Evolutionary conservation across 2,329 filamentous ascomycete genomes (phyloP).

Genomic region (Aspergillus fijiensis): DNA sequence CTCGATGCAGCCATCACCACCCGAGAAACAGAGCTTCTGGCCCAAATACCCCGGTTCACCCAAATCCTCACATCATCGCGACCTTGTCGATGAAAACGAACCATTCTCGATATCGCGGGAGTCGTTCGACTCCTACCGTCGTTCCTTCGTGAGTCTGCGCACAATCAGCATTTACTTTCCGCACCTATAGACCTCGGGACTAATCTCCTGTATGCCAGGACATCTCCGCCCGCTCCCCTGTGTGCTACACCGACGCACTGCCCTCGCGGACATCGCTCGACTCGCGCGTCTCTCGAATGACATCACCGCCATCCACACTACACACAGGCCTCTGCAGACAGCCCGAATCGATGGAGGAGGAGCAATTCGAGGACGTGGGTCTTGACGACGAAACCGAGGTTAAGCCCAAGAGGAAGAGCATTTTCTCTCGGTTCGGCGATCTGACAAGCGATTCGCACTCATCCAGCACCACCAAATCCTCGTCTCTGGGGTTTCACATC

Average conservation of each 20-base stretch:
- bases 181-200: not conserved
- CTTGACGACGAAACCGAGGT: slow-evolving; percentile 67
- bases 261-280: slow-evolving; percentile 78
- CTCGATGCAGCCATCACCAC: slow-evolving; percentile 71
- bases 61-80: slow-evolving; percentile 58
- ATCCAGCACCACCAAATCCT: slow-evolving; percentile 42
- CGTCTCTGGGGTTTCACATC: slow-evolving; percentile 63
- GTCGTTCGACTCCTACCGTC: slow-evolving; percentile 93
- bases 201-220: slow-evolving; percentile 58
- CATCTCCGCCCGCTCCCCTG: slow-evolving; percentile 81
- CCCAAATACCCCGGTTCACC: slow-evolving; percentile 50
- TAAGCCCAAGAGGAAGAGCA: slow-evolving; percentile 73
- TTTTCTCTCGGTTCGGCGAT: slow-evolving; percentile 74
- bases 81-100: slow-evolving; percentile 77
- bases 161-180: slow-evolving; percentile 5
- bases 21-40: slow-evolving; percentile 83
- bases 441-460: slow-evolving; percentile 37
- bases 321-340: slow-evolving; percentile 52
- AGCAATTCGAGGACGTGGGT: slow-evolving; percentile 86
- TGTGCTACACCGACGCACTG: slow-evolving; percentile 59
- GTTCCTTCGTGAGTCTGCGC: slow-evolving; percentile 75
- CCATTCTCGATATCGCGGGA: slow-evolving; percentile 94
- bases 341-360: slow-evolving; percentile 68
- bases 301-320: slow-evolving; percentile 63
- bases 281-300: slow-evolving; percentile 64